Percentiles rank a stretch among this genome's conserved stretches.
Conservation (phyloP, 2,329 filamentous ascomycete species). For the Aureobasidium mangrovei region DNA sequence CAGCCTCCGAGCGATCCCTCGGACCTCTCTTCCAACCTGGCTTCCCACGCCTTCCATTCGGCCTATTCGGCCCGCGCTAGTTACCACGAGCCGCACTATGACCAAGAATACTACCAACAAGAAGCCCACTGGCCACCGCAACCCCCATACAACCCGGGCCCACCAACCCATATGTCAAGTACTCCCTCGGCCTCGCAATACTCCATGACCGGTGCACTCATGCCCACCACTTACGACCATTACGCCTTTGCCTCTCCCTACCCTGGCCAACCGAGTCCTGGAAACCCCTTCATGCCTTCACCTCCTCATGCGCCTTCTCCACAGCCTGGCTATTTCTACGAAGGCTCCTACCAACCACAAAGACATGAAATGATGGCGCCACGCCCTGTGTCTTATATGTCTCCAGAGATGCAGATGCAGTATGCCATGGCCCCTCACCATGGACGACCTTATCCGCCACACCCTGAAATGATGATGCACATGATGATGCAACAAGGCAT, state of each 20-base stretch:
- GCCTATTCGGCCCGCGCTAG: constrained; percentile 25
- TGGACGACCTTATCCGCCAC: constrained; percentile 12
- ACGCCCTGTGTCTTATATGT: neutral
- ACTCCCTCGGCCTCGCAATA: neutral
- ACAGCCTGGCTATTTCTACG: constrained; percentile 5
- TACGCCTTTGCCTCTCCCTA: constrained; percentile 28
- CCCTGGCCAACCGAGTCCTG: constrained; percentile 22
- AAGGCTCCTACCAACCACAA: constrained; percentile 13
- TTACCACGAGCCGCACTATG: constrained; percentile 23
- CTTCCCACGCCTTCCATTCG: constrained; percentile 22
- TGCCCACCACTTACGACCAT: constrained; percentile 16
- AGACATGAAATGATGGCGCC: neutral
- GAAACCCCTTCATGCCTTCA: constrained; percentile 7
- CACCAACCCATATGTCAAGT: constrained; percentile 30
- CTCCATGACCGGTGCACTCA: neutral
- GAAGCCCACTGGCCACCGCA: constrained; percentile 21
- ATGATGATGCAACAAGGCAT: constrained; percentile 14
- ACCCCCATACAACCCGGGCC: constrained; percentile 28
- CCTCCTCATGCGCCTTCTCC: constrained; percentile 13
- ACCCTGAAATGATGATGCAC: constrained; percentile 16
- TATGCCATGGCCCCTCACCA: neutral
- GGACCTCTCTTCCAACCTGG: constrained; percentile 34
- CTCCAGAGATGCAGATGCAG: neutral
- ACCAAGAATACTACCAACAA: constrained; percentile 18
- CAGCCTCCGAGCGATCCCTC: constrained; percentile 23